A percentile compares a stretch with the other conserved stretches of the same genome.
These are phyloP conservation scores for Echium plantagineum DNA, from an alignment of 257 asterid species.

Conservation along the genomic window DNA sequence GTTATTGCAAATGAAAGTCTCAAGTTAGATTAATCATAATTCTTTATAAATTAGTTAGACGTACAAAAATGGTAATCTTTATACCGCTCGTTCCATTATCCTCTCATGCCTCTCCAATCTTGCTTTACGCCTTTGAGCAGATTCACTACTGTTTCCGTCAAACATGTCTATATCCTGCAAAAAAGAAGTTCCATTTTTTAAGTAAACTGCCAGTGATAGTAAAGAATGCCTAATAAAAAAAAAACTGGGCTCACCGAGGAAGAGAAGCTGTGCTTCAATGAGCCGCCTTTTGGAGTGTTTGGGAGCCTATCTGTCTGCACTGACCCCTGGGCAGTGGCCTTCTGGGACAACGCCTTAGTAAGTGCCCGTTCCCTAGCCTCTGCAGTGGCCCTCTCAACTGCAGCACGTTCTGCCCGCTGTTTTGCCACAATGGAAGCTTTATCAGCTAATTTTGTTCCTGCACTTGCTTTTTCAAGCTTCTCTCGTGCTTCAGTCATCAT, in stretches of 20 bases:
- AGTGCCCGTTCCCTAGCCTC: slow-evolving; percentile 98
- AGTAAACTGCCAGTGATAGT: neutral
- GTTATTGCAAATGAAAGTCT: neutral
- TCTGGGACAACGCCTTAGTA: slow-evolving; percentile 72
- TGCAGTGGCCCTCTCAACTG: slow-evolving; percentile 87
- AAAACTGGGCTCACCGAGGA: slow-evolving; percentile 17
- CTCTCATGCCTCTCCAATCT: slow-evolving; percentile 95
- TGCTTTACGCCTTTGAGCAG: slow-evolving; percentile 89
- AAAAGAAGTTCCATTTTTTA: slow-evolving; percentile 15
- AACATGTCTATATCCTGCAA: slow-evolving; percentile 67
- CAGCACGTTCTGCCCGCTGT: slow-evolving; percentile 86
- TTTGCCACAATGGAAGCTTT: slow-evolving; percentile 60
- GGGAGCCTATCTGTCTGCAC: slow-evolving; percentile 25
- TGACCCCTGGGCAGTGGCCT: slow-evolving; percentile 34
- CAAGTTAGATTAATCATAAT: neutral
- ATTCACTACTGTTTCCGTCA: slow-evolving; percentile 43
- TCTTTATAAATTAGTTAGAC: neutral
- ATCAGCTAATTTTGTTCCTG: slow-evolving; percentile 29
- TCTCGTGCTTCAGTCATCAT: slow-evolving; percentile 55
- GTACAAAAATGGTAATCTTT: slow-evolving; percentile 2
- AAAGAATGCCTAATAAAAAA: neutral
- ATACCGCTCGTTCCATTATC: slow-evolving; percentile 95
- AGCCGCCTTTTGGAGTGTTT: slow-evolving; percentile 37
- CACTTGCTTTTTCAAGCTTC: slow-evolving; percentile 47
- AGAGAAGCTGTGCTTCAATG: slow-evolving; percentile 73